Base-by-base conservation (phyloP, 2,329 filamentous ascomycete species). In the Pseudogymnoascus pannorum region DNA sequence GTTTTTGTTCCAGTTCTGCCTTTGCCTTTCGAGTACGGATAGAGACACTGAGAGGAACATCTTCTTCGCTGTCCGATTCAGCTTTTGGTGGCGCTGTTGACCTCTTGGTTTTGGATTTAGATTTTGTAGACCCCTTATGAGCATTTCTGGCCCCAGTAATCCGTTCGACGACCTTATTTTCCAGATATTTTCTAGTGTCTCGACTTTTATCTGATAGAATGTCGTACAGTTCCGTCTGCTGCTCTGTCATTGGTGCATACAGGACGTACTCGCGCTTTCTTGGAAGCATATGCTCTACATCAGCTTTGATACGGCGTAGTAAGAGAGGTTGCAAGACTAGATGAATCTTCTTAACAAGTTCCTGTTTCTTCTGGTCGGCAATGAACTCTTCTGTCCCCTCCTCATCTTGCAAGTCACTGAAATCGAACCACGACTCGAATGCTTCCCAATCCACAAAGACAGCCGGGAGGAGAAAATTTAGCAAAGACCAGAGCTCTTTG, bases 351-450 rank as follows among this genome's bases (percentile, higher is more conserved):
- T 92, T 86, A 1, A 95, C 87, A 1, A 94, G 76, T 58, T 88
- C 89, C 64, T 88, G 85, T 70, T 90, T 89, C 58, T 87, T 84
- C 60, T 89, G 85, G 68, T 96, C 89, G 3, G 87, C 87, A 5
- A 95, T 81, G 59, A 96, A 88, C 48, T 92, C 85, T 58, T 90
- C 86, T 1, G 91, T 88, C 0, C 86, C 87, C 35, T 88, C 81
- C 66, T 92, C 91, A 63, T 97, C 91, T 61, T 95, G 85, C 1
- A 99, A 80, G 6, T 92, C 92, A 0, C 90, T 94, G 68, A 99
- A 99, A 72, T 99, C 93, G 65, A 99, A 99, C 92, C 93, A 97
- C 1, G 86, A 86, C 70, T 97, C 91, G 62, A 99, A 99, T 0
- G 90, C 91, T 54, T 95, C 91, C 73, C 95, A 87, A 68, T 96